phyloP scores from a whole-genome alignment of 305 asterid species.

The Fraxinus nigra region DNA sequence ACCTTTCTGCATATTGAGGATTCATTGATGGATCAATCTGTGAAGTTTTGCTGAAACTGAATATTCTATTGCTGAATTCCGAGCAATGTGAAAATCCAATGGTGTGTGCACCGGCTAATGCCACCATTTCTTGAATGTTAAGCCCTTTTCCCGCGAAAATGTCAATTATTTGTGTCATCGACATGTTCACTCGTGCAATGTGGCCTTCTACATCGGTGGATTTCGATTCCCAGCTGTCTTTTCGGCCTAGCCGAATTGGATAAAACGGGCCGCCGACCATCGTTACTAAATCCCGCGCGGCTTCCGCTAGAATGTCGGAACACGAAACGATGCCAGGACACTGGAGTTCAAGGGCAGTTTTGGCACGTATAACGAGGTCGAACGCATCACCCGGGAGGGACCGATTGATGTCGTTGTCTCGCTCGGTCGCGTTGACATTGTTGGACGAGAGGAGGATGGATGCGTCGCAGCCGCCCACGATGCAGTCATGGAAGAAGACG shows the following conservation, averaged over 20 bases:
- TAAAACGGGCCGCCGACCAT: slow-evolving; percentile 84
- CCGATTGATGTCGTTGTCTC: slow-evolving; percentile 59
- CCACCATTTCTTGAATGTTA: slow-evolving; percentile 63
- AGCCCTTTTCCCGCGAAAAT: slow-evolving; percentile 46
- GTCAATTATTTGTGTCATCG: slow-evolving; percentile 44
- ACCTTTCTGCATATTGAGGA: slow-evolving; percentile 45
- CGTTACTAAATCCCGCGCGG: slow-evolving; percentile 63
- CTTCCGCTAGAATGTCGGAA: slow-evolving; percentile 72
- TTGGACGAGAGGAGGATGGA: slow-evolving; percentile 70
- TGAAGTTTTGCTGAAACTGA: slow-evolving; percentile 34
- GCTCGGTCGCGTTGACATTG: slow-evolving; percentile 45
- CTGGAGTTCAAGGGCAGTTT: slow-evolving; percentile 64
- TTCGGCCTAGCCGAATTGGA: slow-evolving; percentile 58
- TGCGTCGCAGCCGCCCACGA: slow-evolving; percentile 84
- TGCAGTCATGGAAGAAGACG: slow-evolving; percentile 86
- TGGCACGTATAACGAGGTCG: slow-evolving; percentile 59
- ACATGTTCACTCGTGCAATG: slow-evolving; percentile 64
- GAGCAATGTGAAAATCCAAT: slow-evolving; percentile 80
- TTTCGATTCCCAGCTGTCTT: slow-evolving; percentile 47
- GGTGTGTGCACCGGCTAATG: slow-evolving; percentile 78
- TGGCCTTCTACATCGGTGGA: slow-evolving; percentile 67
- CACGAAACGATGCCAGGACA: slow-evolving; percentile 85
- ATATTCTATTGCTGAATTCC: slow-evolving; percentile 58
- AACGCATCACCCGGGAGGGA: slow-evolving; percentile 88
- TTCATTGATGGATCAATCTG: slow-evolving; percentile 59